A percentile compares a stretch with the other conserved stretches of the same genome.
These are phyloP conservation scores for Cercospora sojina DNA, from an alignment of 2,329 filamentous ascomycete genomes.

Conservation along the genomic window DNA sequence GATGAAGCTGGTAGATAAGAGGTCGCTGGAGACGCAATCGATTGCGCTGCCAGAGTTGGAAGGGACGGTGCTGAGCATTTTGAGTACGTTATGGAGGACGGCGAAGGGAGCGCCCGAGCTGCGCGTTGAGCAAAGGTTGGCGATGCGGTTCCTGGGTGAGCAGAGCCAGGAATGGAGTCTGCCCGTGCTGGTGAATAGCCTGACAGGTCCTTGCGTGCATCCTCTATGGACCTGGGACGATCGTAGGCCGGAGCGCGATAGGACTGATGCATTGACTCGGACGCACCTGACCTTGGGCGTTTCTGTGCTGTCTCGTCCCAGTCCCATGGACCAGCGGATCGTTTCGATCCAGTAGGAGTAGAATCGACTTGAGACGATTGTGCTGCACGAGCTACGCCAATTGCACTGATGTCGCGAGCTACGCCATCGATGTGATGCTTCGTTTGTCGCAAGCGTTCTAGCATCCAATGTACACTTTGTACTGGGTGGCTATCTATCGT, in stretches of 20 bases:
- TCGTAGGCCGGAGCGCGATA: slow-evolving; percentile 14
- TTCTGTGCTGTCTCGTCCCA: slow-evolving; percentile 24
- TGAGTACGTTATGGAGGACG: slow-evolving; percentile 30
- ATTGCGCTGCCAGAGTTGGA: slow-evolving; percentile 21
- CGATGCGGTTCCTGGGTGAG: slow-evolving; percentile 26
- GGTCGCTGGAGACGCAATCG: slow-evolving; percentile 28
- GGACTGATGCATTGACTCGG: slow-evolving; percentile 14
- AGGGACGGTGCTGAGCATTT: slow-evolving; percentile 22
- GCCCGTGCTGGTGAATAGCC: slow-evolving; percentile 26
- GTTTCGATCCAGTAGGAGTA: slow-evolving; percentile 25
- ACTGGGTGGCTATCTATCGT: slow-evolving; percentile 21
- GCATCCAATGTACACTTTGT: slow-evolving; percentile 30
- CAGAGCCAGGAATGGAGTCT: slow-evolving; percentile 27
- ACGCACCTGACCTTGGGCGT: slow-evolving; percentile 25
- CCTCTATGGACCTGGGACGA: slow-evolving; percentile 24
- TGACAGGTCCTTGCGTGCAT: slow-evolving; percentile 7
- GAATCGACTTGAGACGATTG: slow-evolving; percentile 6
- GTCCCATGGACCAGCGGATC: slow-evolving; percentile 23
- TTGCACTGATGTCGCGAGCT: not conserved
- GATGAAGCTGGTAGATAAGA: slow-evolving; percentile 29
- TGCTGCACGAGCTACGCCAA: not conserved
- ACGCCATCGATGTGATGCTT: slow-evolving; percentile 25
- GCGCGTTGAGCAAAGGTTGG: slow-evolving; percentile 19
- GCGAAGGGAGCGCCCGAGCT: slow-evolving; percentile 29
- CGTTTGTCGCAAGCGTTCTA: slow-evolving; percentile 24